phyloP scores from a whole-genome alignment of 2,329 filamentous ascomycete species.

The Simplicillium aogashimaense region DNA sequence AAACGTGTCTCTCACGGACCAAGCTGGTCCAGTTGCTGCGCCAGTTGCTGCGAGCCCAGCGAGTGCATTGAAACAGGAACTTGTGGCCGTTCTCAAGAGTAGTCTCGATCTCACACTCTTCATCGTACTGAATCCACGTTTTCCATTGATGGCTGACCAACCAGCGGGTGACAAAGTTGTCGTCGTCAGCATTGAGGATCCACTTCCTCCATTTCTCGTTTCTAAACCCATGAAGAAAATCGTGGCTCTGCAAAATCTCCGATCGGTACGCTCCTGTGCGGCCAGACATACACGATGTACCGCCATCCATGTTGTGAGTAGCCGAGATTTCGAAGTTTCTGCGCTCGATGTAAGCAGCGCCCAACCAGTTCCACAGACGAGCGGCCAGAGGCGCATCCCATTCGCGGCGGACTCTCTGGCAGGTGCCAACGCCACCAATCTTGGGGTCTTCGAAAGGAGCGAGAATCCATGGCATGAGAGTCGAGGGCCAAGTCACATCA shows the following conservation, averaged over 20 bases:
- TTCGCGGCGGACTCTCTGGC: conserved; percentile 71
- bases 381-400: conserved; percentile 47
- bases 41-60: conserved; percentile 98
- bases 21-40: conserved; percentile 91
- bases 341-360: conserved; percentile 83
- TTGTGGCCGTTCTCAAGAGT: conserved; percentile 83
- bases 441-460: conserved; percentile 78
- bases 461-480: conserved; percentile 81
- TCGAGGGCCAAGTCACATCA: conserved; percentile 85
- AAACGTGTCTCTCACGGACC: conserved; percentile 72
- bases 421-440: conserved; percentile 87
- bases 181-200: conserved; percentile 90
- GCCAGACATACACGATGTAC: conserved; percentile 93
- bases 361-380: conserved; percentile 77
- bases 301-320: conserved; percentile 88
- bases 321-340: conserved; percentile 96
- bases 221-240: conserved; percentile 82
- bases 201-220: conserved; percentile 84
- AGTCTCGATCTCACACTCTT: conserved; percentile 83
- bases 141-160: conserved; percentile 87
- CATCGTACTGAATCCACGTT: conserved; percentile 90
- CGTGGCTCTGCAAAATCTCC: conserved; percentile 73
- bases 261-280: conserved; percentile 88
- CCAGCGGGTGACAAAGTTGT: conserved; percentile 98
- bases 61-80: conserved; percentile 85